Evolutionary conservation across 2,329 filamentous ascomycete genomes (phyloP).

Genomic region (Epichloe sylvatica): DNA sequence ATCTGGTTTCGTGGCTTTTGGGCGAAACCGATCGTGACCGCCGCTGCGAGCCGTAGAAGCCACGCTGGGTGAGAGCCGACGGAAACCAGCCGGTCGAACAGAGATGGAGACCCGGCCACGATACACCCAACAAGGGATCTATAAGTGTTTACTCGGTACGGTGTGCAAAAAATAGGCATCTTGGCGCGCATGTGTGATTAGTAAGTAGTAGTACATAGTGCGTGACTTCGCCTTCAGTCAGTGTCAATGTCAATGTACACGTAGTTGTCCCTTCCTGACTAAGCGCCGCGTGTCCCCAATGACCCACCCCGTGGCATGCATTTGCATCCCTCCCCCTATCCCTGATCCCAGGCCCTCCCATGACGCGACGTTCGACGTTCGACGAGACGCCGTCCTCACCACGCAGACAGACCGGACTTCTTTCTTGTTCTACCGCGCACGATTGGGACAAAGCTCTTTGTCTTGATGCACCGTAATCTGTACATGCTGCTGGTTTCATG

Average conservation of each 20-base stretch:
- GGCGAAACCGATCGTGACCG: background rate
- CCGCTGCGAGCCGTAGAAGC: no score
- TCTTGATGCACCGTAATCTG: conserved; percentile 8
- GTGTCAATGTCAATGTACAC: no score
- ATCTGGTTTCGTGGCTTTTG: conserved; percentile 7
- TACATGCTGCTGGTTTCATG: conserved; percentile 34
- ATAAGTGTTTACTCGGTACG: no score
- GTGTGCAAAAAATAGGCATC: no score
- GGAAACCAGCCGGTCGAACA: no score
- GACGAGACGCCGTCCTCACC: background rate
- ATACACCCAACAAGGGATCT: no score
- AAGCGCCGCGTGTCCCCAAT: background rate
- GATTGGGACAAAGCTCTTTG: background rate
- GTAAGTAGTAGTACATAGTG: no score
- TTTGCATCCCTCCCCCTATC: background rate
- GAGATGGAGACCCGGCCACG: no score
- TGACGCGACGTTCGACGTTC: no score
- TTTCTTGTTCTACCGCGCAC: background rate
- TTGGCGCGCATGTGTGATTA: no score
- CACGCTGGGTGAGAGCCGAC: background rate
- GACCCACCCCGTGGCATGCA: background rate
- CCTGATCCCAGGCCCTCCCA: background rate
- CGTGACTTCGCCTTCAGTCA: no score
- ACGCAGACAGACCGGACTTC: background rate
- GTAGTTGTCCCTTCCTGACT: background rate